Evolutionary conservation across 768 basidiomycete genomes (phyloP).

Genomic region (Boletus rex-veris): DNA sequence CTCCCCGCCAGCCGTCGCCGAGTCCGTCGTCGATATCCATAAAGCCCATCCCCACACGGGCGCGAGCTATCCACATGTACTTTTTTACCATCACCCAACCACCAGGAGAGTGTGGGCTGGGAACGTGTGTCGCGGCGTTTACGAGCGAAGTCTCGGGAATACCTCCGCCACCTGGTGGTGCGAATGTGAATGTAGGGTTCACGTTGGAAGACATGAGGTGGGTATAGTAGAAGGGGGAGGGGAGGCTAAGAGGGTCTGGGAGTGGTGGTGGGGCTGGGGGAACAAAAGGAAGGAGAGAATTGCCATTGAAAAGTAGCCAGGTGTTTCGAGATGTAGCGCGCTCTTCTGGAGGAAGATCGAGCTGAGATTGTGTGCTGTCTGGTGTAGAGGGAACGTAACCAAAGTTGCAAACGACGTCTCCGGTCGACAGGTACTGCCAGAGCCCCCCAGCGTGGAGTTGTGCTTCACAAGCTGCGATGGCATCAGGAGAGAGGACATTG

Average conservation of each 20-base stretch:
- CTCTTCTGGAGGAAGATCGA: slow-evolving; percentile 19
- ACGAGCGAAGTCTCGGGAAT: slow-evolving; percentile 49
- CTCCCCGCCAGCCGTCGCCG: slow-evolving; percentile 69
- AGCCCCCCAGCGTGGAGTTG: slow-evolving; percentile 66
- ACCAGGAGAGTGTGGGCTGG: slow-evolving; percentile 56
- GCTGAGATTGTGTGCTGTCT: slow-evolving; percentile 24
- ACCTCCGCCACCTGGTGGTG: slow-evolving; percentile 31
- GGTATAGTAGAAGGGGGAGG: slow-evolving; percentile 73
- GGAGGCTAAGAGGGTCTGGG: slow-evolving; percentile 55
- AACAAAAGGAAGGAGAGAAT: slow-evolving; percentile 54
- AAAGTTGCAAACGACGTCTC: slow-evolving; percentile 78
- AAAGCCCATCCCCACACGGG: slow-evolving; percentile 38
- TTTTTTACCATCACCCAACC: slow-evolving; percentile 59
- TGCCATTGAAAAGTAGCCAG: slow-evolving; percentile 78
- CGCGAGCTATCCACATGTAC: slow-evolving; percentile 63
- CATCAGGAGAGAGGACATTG: slow-evolving; percentile 42
- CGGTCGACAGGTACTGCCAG: slow-evolving; percentile 72
- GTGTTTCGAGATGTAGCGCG: slow-evolving; percentile 30
- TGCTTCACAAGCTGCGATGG: slow-evolving; percentile 58
- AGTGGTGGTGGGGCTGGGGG: slow-evolving; percentile 53
- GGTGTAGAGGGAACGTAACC: slow-evolving; percentile 61
- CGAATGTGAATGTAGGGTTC: slow-evolving; percentile 26
- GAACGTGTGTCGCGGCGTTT: slow-evolving; percentile 37
- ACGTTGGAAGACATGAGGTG: slow-evolving; percentile 50
- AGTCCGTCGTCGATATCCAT: slow-evolving; percentile 38